A percentile compares a stretch with the other conserved stretches of the same genome.
Evolutionary conservation across 2,329 filamentous ascomycete genomes (phyloP).

Genomic region (Colletotrichum sp.): DNA sequence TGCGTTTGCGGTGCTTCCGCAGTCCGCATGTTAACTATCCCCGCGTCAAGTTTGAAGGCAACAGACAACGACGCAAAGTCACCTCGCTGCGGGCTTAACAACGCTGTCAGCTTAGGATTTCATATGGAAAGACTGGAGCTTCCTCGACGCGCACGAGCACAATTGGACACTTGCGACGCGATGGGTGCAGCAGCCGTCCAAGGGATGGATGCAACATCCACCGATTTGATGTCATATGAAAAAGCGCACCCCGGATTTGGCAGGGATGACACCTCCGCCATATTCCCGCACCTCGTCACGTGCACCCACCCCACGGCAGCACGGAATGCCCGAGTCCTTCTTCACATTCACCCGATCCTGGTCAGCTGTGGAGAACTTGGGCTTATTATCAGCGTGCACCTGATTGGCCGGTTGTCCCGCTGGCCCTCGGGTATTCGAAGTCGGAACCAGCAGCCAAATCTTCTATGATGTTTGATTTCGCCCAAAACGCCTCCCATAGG

Average conservation of each 20-base stretch:
- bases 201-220: background rate
- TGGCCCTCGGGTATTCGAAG: background rate
- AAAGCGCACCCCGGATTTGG: background rate
- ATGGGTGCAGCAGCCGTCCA: background rate
- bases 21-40: constrained; percentile 18
- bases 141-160: background rate
- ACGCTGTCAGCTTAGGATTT: background rate
- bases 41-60: background rate
- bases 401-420: background rate
- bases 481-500: constrained; percentile 14
- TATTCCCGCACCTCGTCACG: background rate
- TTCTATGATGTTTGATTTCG: constrained; percentile 14
- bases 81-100: background rate
- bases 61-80: background rate
- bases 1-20: constrained; percentile 20
- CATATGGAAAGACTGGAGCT: background rate
- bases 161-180: background rate
- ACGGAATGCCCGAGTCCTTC: background rate
- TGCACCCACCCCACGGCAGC: background rate
- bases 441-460: background rate
- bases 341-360: background rate
- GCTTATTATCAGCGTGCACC: background rate
- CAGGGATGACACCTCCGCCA: background rate
- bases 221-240: constrained; percentile 3
- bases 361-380: background rate